phyloP scores from a whole-genome alignment of 257 asterid species.

The Fraxinus quadrangulata region DNA sequence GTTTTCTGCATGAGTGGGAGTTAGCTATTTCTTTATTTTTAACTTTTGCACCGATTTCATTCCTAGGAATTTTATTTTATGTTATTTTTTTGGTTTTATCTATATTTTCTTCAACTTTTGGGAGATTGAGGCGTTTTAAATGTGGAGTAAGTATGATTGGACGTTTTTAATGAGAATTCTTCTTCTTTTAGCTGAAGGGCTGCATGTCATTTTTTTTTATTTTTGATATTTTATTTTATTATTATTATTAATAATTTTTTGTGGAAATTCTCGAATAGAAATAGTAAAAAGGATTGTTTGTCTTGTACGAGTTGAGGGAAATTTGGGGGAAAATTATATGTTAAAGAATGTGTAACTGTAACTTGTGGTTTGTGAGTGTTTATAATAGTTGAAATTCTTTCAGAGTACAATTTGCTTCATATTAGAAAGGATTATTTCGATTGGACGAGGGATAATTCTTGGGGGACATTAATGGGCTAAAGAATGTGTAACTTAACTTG shows the following conservation, averaged over 20 bases:
- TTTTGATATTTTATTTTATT: too few species aligned
- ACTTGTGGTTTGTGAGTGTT: not conserved
- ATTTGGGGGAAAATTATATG: not conserved
- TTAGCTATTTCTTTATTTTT: not conserved
- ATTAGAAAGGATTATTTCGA: not conserved
- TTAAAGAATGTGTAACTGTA: not conserved
- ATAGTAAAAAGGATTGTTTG: not conserved
- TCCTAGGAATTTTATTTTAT: not conserved
- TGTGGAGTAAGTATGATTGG: not conserved
- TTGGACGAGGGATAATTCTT: not conserved
- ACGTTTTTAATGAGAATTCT: not conserved
- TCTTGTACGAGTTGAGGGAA: not conserved
- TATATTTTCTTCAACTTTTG: not conserved
- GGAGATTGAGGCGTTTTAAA: not conserved
- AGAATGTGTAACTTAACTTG: not conserved
- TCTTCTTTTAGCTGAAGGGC: not conserved
- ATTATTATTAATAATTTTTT: too few species aligned
- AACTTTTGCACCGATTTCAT: not conserved
- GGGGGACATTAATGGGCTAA: too few species aligned
- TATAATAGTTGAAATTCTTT: not conserved
- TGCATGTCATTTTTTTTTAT: not conserved
- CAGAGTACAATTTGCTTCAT: not conserved
- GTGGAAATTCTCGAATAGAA: not conserved
- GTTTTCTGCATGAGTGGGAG: not conserved
- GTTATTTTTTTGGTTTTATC: not conserved